phyloP scores from a whole-genome alignment of 495 filamentous ascomycete genomes.

The Xylaria scruposa region DNA sequence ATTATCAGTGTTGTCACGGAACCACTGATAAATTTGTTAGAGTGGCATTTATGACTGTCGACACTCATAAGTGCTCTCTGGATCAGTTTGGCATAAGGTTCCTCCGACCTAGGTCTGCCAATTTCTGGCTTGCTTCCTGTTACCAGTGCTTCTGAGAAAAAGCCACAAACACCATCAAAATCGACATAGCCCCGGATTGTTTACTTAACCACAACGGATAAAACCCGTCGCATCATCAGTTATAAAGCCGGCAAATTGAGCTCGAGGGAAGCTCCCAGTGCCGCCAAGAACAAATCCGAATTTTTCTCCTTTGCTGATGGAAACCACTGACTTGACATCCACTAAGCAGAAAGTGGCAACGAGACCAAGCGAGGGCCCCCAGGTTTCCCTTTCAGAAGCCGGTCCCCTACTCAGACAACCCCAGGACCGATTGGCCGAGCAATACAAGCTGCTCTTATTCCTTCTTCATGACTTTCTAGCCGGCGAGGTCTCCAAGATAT shows the following conservation, averaged over 20 bases:
- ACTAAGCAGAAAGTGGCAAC: slow-evolving; percentile 34
- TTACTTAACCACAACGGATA: slow-evolving; percentile 29
- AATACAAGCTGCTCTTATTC: slow-evolving; percentile 29
- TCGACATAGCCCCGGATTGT: slow-evolving; percentile 24
- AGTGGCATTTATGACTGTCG: too few relatives aligned
- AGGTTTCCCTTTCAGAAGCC: slow-evolving; percentile 27
- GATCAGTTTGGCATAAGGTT: too few relatives aligned
- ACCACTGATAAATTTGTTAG: too few relatives aligned
- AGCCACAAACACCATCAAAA: slow-evolving; percentile 27
- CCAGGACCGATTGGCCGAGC: slow-evolving; percentile 39
- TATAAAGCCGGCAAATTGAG: slow-evolving; percentile 8
- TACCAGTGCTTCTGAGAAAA: neutral
- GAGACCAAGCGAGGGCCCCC: slow-evolving; percentile 34
- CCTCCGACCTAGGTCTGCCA: too few relatives aligned
- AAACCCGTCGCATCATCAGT: neutral
- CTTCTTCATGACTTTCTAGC: neutral
- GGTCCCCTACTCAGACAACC: slow-evolving; percentile 27
- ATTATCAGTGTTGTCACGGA: too few relatives aligned
- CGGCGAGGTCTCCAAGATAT: too few relatives aligned
- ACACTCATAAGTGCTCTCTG: too few relatives aligned
- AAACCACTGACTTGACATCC: slow-evolving; percentile 31
- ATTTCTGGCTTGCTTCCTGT: too few relatives aligned
- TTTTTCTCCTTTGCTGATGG: slow-evolving; percentile 28
- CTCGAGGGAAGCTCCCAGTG: neutral
- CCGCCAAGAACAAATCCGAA: neutral